phyloP scores from a whole-genome alignment of 257 asterid genomes.

The Euphrasia confusa region DNA sequence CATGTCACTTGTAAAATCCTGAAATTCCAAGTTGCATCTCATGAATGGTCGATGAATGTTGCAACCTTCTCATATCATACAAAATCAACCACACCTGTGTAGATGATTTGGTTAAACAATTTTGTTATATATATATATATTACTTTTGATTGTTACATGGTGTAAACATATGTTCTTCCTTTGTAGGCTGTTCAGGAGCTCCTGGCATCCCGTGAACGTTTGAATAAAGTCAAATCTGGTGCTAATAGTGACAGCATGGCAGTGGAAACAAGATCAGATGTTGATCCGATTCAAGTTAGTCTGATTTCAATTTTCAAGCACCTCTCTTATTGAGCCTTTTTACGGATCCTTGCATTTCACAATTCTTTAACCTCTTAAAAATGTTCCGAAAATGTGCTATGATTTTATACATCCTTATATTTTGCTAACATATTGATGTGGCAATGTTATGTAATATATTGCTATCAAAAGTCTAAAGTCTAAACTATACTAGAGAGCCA shows the following conservation, averaged over 20 bases:
- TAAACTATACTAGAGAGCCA: too few species aligned
- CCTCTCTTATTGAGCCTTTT: neutral
- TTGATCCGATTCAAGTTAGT: conserved; percentile 81
- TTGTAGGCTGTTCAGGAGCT: conserved; percentile 71
- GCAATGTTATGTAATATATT: too few species aligned
- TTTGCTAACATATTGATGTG: too few species aligned
- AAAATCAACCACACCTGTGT: too few species aligned
- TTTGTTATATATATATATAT: neutral
- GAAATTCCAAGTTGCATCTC: conserved; percentile 9
- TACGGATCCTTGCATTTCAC: too few species aligned
- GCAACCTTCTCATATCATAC: conserved; percentile 10
- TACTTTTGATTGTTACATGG: neutral
- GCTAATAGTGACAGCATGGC: conserved; percentile 27
- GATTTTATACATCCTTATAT: too few species aligned
- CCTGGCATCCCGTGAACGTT: conserved; percentile 58
- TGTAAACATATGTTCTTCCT: conserved; percentile 17
- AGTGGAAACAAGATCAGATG: conserved; percentile 34
- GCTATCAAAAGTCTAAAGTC: too few species aligned
- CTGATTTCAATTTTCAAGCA: conserved; percentile 20
- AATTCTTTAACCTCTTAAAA: too few species aligned
- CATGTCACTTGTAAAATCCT: neutral
- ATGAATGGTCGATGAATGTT: neutral
- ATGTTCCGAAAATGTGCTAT: too few species aligned
- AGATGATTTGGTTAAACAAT: too few species aligned
- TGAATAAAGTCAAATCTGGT: conserved; percentile 41